phyloP scores from a whole-genome alignment of 2,329 filamentous ascomycete genomes.

The Beauveria scarabaeidicola region DNA sequence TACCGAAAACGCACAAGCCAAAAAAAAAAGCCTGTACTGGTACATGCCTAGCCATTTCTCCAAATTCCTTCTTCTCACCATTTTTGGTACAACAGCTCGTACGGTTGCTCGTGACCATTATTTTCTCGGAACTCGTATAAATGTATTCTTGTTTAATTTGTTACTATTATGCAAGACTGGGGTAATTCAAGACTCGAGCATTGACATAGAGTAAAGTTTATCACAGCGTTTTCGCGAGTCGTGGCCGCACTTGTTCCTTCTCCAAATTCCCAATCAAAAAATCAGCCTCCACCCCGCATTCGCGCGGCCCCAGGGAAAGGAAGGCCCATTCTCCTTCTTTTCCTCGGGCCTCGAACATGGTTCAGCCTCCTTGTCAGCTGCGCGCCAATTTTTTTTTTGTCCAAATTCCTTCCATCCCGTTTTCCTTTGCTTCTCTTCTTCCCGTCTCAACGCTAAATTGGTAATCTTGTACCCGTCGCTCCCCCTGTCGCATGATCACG shows the following conservation, averaged over 20 bases:
- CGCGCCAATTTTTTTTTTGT: not conserved
- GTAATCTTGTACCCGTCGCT: not conserved
- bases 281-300: not conserved
- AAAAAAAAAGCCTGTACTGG: no score
- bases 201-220: not conserved
- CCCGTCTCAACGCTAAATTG: not conserved
- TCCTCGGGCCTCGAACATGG: not conserved
- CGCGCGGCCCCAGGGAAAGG: not conserved
- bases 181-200: no score
- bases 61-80: no score
- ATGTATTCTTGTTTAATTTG: no score
- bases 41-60: no score
- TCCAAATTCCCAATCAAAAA: not conserved
- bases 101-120: no score
- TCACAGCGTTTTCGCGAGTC: not conserved
- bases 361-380: not conserved
- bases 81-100: no score
- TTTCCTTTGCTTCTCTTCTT: not conserved
- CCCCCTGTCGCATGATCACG: not conserved
- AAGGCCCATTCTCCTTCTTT: not conserved
- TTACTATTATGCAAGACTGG: no score
- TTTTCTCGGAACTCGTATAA: no score
- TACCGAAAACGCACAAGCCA: no score
- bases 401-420: not conserved
- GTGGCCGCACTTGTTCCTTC: not conserved